Evolutionary conservation across 2,329 filamentous ascomycete species (phyloP).

Genomic region (Cladophialophora psammophila): DNA sequence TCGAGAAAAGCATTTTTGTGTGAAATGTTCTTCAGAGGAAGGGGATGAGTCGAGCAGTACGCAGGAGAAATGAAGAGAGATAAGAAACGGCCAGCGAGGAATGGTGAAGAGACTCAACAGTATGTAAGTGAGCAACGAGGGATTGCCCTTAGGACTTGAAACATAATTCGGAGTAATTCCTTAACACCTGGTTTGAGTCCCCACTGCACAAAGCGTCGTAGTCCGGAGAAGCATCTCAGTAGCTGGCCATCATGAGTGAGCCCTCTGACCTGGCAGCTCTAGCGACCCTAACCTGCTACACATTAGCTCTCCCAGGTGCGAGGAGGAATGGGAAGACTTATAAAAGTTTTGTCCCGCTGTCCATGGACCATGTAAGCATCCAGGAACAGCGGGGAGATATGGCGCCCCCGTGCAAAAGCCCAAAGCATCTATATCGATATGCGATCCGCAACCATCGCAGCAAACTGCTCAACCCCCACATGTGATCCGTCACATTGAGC

Average conservation of each 20-base stretch:
- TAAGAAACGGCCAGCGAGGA: too few species aligned
- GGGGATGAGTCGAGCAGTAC: too few species aligned
- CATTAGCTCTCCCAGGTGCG: slow-evolving; percentile 31
- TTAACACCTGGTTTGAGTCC: too few species aligned
- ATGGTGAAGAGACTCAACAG: too few species aligned
- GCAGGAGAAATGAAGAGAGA: too few species aligned
- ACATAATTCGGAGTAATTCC: too few species aligned
- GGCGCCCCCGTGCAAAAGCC: slow-evolving; percentile 1
- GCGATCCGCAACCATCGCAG: slow-evolving; percentile 15
- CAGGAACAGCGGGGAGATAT: slow-evolving; percentile 26
- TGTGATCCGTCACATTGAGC: slow-evolving; percentile 36
- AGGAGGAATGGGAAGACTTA: slow-evolving; percentile 36
- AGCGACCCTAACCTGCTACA: not conserved
- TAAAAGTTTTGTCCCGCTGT: slow-evolving; percentile 36
- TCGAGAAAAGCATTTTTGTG: too few species aligned
- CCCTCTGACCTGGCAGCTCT: not conserved
- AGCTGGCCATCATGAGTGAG: not conserved
- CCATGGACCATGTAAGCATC: slow-evolving; percentile 35
- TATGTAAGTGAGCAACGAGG: too few species aligned
- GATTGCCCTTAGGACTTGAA: too few species aligned
- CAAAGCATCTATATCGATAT: slow-evolving; percentile 20
- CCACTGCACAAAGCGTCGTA: too few species aligned
- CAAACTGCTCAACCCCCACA: slow-evolving; percentile 21
- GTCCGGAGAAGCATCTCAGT: too few species aligned
- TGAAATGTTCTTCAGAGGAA: too few species aligned